Evolutionary conservation across 345 rosid genomes (phyloP).

Genomic region (Eucalyptus curtisii): DNA sequence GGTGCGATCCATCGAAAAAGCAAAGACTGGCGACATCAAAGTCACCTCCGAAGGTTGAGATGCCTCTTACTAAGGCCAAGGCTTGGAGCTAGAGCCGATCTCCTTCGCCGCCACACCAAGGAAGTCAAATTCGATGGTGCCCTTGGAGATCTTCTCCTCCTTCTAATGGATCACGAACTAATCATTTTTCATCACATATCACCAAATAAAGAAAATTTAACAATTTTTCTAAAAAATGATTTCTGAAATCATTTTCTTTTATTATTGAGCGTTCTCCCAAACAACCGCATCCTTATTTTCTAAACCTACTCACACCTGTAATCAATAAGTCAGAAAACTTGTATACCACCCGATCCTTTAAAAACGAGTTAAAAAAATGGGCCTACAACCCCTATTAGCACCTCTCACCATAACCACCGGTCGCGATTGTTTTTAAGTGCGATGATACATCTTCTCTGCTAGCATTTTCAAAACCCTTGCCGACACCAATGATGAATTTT

Average conservation of each 20-base stretch:
- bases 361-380: too few relatives aligned
- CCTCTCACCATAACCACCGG: accelerated
- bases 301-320: not conserved
- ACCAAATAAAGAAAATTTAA: not conserved
- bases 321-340: not conserved
- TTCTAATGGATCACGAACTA: not conserved
- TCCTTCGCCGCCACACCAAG: not conserved
- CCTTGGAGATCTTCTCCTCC: not conserved
- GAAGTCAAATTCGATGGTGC: not conserved
- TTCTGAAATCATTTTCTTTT: too few relatives aligned
- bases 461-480: not conserved
- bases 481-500: accelerated
- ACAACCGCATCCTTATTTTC: not conserved
- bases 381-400: not conserved
- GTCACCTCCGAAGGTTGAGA: too few relatives aligned
- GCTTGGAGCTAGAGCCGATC: not conserved
- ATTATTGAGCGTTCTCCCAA: not conserved
- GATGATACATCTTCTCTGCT: not conserved
- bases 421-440: not conserved
- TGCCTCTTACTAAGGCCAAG: too few relatives aligned
- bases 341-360: not conserved
- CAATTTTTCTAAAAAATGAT: too few relatives aligned
- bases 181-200: not conserved
- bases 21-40: too few relatives aligned
- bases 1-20: too few relatives aligned